Base-by-base conservation (phyloP, 345 rosid genomes). In the Gossypium bickii region DNA sequence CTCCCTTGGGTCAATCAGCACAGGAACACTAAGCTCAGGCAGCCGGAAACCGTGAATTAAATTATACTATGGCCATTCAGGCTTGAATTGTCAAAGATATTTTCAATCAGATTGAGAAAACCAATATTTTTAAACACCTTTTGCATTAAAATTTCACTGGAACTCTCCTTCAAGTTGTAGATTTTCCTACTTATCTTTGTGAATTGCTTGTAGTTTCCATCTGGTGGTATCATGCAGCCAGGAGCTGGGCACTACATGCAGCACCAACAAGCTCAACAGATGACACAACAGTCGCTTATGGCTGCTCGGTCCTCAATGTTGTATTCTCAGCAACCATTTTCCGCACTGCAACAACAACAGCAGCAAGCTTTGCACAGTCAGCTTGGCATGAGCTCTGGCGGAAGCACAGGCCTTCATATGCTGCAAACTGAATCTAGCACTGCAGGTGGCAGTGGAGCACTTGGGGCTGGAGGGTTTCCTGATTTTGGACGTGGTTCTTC, bases 261-360 rank as follows among this genome's bases (percentile, higher is more conserved):
- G 78, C 93, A 90, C 63, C 97, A 91, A 76, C 99, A 95, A 84
- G 83, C 92, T 73, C 97, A 89, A 79, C 97, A 88, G 81, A 89
- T 91, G 97, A 88, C 89, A 61, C 96, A 85, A 2, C 98, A 96
- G 74, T 85, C 99, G 3, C 89, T 96, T 12, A 84, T 96, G 92
- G 97, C 93, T 7, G 92, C 97, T 5, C 86, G 97, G 57, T 88
- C 99, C 34, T 93, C 99, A 64, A 91, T 92, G 97, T 25, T 92
- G 81, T 96, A 93, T 74, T 71, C 87, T 34, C 98, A 93, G 80
- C 98, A 91, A 73, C 94, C 89, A 63, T 89, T 73, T 72, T 85
- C 97, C 4, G 86, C 89, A 1, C 87, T 94, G 77, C 98, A 95
- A 74, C 98, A 94, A 74, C 98, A 90, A 73, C 92, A 94, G 73